Conservation (phyloP, 495 filamentous ascomycete species). For the Trichoderma gamsii region DNA sequence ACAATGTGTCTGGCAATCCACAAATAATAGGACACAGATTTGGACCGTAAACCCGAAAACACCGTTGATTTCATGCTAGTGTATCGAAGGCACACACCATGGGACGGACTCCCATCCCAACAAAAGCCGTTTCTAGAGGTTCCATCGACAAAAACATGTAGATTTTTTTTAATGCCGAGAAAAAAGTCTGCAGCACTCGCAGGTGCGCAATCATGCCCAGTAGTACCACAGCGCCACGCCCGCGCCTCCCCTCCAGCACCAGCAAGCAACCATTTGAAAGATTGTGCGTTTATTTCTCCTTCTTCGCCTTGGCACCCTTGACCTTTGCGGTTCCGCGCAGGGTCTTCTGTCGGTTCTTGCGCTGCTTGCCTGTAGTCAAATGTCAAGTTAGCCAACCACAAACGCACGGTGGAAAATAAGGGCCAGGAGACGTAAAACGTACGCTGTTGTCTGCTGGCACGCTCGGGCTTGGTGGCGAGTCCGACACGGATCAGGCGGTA, state of each 20-base stretch:
- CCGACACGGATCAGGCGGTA: conserved; percentile 94
- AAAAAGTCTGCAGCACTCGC: conserved; percentile 15
- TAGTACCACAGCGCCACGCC: conserved; percentile 12
- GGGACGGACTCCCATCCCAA: neutral
- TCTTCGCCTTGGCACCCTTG: conserved; percentile 78
- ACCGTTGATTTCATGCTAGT: conserved; percentile 15
- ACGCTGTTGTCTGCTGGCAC: conserved; percentile 96
- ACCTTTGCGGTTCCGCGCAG: conserved; percentile 91
- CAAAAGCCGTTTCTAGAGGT: conserved; percentile 9
- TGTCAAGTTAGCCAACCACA: conserved; percentile 29
- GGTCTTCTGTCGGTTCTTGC: conserved; percentile 99
- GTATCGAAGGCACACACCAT: conserved; percentile 10
- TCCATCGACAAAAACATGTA: neutral
- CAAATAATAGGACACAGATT: neutral
- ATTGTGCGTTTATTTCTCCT: conserved; percentile 48
- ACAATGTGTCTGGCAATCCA: neutral
- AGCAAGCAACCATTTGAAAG: neutral
- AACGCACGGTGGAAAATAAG: neutral
- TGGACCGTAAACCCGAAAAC: conserved; percentile 13
- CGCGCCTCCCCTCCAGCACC: conserved; percentile 2
- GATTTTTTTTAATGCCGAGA: conserved; percentile 7
- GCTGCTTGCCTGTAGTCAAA: conserved; percentile 83
- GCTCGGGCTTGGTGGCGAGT: conserved; percentile 86
- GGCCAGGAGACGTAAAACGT: conserved; percentile 49
- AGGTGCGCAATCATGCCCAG: conserved; percentile 7